phyloP scores from a whole-genome alignment of 345 rosid species.

The Balakata baccata region DNA sequence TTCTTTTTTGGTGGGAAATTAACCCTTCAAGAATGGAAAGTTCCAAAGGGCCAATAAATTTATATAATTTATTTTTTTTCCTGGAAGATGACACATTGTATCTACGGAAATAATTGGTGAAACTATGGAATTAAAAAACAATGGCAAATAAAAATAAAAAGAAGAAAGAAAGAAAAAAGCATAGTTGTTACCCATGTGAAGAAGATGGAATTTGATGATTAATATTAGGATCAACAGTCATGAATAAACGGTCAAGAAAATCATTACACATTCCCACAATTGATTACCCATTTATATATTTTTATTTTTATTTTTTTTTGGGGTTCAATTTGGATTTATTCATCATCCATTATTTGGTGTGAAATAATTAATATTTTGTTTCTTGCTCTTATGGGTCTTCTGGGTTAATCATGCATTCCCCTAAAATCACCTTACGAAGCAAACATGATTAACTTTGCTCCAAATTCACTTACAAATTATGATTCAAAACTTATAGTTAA shows the following conservation, averaged over 20 bases:
- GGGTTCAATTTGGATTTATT: too few relatives aligned
- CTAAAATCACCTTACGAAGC: not conserved
- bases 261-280: slow-evolving; percentile 9
- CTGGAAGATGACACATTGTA: not conserved
- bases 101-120: not conserved
- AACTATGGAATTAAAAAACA: not conserved
- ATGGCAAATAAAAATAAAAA: too few relatives aligned
- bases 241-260: slow-evolving; percentile 21
- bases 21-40: slow-evolving; percentile 6
- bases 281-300: not conserved
- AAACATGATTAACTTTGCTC: not conserved
- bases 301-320: not conserved
- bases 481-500: not conserved
- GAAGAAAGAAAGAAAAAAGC: too few relatives aligned
- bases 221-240: not conserved
- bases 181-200: slow-evolving; percentile 27
- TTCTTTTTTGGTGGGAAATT: too few relatives aligned
- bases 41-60: not conserved
- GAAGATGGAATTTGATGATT: slow-evolving; percentile 13
- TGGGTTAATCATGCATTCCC: slow-evolving; percentile 5
- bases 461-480: not conserved
- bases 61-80: not conserved
- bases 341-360: too few relatives aligned
- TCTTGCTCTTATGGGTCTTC: not conserved
- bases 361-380: not conserved